Percentiles rank a stretch among this genome's conserved stretches.
These are phyloP conservation scores for Houttuynia cordata DNA, from an alignment of 164 flowering plant species.

Conservation along the genomic window DNA sequence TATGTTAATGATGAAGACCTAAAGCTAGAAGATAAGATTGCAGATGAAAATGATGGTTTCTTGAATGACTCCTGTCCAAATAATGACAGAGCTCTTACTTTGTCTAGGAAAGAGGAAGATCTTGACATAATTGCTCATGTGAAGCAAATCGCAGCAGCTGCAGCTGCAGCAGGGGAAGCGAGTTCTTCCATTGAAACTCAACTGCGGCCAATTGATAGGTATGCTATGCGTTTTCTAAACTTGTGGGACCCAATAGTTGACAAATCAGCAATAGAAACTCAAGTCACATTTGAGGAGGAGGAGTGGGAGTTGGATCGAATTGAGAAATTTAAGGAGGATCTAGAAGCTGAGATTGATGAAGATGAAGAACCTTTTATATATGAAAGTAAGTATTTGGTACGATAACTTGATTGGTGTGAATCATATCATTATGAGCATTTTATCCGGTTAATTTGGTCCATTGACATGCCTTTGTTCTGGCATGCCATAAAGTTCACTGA, in stretches of 20 bases:
- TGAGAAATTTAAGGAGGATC: slow-evolving; percentile 90
- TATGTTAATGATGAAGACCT: slow-evolving; percentile 62
- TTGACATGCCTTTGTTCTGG: too few relatives aligned
- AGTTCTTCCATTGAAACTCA: slow-evolving; percentile 76
- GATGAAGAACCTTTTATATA: slow-evolving; percentile 91
- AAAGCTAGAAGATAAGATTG: slow-evolving; percentile 43
- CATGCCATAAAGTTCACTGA: too few relatives aligned
- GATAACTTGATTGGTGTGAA: background rate
- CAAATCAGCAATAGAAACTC: slow-evolving; percentile 54
- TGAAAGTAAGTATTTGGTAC: slow-evolving; percentile 54
- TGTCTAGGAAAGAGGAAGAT: slow-evolving; percentile 62
- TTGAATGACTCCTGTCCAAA: slow-evolving; percentile 22
- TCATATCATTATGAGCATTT: background rate
- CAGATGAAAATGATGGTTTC: slow-evolving; percentile 28
- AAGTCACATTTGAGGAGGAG: slow-evolving; percentile 55
- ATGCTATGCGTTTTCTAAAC: slow-evolving; percentile 85
- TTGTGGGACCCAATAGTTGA: slow-evolving; percentile 88
- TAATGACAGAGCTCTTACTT: slow-evolving; percentile 42
- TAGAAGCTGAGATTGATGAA: slow-evolving; percentile 97
- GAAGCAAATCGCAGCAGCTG: slow-evolving; percentile 92
- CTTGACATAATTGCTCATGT: slow-evolving; percentile 89
- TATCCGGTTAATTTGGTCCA: too few relatives aligned
- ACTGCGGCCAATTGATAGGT: slow-evolving; percentile 89
- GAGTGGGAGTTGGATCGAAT: slow-evolving; percentile 97
- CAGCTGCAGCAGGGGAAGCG: slow-evolving; percentile 88